Base-by-base conservation (phyloP, 2,329 filamentous ascomycete species). In the Aspergillus amoenus region DNA sequence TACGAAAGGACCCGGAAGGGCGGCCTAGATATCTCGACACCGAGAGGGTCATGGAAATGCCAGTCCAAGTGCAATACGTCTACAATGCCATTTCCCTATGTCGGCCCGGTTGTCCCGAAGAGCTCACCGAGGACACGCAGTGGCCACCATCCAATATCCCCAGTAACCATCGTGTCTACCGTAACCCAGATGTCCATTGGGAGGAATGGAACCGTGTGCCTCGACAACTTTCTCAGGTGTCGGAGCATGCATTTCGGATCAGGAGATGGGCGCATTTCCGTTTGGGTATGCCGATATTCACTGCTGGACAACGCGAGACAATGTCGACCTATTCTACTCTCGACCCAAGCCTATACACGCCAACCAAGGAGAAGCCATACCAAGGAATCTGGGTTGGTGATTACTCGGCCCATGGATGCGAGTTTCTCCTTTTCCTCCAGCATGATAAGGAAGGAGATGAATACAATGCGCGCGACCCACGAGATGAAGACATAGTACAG, bases 351-450 rank as follows among this genome's bases (percentile, higher is more conserved):
- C 74, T 88, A n/a, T 97, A 96, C 70, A 94, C 86, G 0, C 91
- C 93, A 0, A 96, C 92, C 0, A 71, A 77, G 9, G 81, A 87
- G 54, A 93, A 92, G 70, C 93, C 92, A 0, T 97, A 88, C 79
- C 86, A 91, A 61, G 93, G 93, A 0, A 91, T 99, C 30, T 97
- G 91, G 89, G 88, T 92, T 15, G 93, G 93, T 0, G 93, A 97
- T 70, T 97, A 96, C 68, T 88, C 86, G 24, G 86, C 85, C 0
- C 93, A 97, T 66, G 92, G 93, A 1, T 93, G 89, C 71, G 93
- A 97, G 72, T 96, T 97, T 55, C 69, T 97, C 4, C 79, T 95
- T 12, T 78, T 97, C 45, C 80, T 91, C 64, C 94, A 99, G 68
- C 86, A 86, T 0, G 86, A 88, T 40, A 52, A 44, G 2, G 55